Evolutionary conservation across 495 filamentous ascomycete genomes (phyloP), one percentile per base, ranked within the genome.

Genomic region (Hypoxylon crocopeplum): DNA sequence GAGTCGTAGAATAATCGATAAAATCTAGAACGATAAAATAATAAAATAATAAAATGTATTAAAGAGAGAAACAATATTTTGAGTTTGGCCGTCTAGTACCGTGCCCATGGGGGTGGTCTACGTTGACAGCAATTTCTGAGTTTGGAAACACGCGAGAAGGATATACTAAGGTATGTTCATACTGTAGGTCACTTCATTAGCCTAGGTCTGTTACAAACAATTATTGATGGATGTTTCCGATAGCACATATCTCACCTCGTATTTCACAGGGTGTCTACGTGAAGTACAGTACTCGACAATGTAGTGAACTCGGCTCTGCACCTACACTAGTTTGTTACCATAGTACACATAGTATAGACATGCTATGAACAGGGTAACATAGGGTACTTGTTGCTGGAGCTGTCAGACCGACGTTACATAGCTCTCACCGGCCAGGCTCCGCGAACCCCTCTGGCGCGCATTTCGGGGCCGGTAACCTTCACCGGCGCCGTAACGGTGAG

Each of bases 381-480:
- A 44, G 19, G 17, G 21, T 7, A 20, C 29, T 53, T 37, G 25
- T 39, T n/a, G 17, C 12, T 46, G 39, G 38, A n/a, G 5, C 36
- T 38, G 55, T 47, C 33, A 59, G 54, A 50, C 45, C 49, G 54
- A 59, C 49, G 55, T 64, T 50, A 50, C 61, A 55, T 64, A 30
- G 38, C 33, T 16, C 44, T 58, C 38, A 45, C 44, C 48, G 49
- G 49, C 15, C 22, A 48, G 6, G 36, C 49, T 59, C 44, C 60
- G 61, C 36, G 48, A 49, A 17, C 34, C 41, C 4, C 3, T 46
- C 27, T 8, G 7, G 25, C 6, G 41, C 33, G 27, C 29, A 19
- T 38, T 40, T 34, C 42, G 53, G 48, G 24, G 41, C 34, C 40
- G 48, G 30, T 4, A 12, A 13, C 16, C 41, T n/a, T 17, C 50